These are phyloP conservation scores for Salisapilia sapeloensis DNA, from an alignment of 352 stramenopile species.

Conservation along the genomic window DNA sequence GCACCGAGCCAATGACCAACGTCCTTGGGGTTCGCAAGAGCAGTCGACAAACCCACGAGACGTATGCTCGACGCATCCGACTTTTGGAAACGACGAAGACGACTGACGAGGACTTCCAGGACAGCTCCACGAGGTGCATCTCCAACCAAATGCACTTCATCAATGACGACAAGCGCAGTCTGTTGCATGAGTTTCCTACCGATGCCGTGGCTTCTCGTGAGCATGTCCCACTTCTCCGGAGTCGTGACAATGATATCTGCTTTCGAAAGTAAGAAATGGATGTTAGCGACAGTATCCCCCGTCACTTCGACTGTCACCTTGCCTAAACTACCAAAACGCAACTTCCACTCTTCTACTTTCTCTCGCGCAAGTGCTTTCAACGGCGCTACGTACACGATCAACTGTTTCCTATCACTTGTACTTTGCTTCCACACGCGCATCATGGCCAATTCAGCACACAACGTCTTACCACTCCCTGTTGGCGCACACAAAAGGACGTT, in stretches of 20 bases:
- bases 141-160: conserved; percentile 96
- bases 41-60: conserved; percentile 92
- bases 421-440: conserved; percentile 82
- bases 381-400: conserved; percentile 96
- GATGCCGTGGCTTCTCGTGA: conserved; percentile 84
- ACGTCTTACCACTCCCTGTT: conserved; percentile 94
- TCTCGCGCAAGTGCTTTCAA: conserved; percentile 94
- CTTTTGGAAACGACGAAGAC: conserved; percentile 59
- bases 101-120: conserved; percentile 83
- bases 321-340: conserved; percentile 83
- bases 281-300: conserved; percentile 91
- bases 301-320: conserved; percentile 94
- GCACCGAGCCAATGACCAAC: conserved; percentile 96
- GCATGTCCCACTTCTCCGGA: conserved; percentile 95
- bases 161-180: conserved; percentile 87
- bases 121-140: conserved; percentile 89
- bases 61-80: conserved; percentile 52
- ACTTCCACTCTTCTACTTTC: conserved; percentile 93
- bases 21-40: conserved; percentile 92
- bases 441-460: conserved; percentile 95
- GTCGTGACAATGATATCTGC: conserved; percentile 96
- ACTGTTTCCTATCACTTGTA: conserved; percentile 5
- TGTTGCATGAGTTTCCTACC: conserved; percentile 44
- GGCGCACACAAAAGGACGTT: conserved; percentile 95
- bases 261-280: conserved; percentile 74